phyloP scores from a whole-genome alignment of 1,139 yeast species.

The Citeromyces hawaiiensis region DNA sequence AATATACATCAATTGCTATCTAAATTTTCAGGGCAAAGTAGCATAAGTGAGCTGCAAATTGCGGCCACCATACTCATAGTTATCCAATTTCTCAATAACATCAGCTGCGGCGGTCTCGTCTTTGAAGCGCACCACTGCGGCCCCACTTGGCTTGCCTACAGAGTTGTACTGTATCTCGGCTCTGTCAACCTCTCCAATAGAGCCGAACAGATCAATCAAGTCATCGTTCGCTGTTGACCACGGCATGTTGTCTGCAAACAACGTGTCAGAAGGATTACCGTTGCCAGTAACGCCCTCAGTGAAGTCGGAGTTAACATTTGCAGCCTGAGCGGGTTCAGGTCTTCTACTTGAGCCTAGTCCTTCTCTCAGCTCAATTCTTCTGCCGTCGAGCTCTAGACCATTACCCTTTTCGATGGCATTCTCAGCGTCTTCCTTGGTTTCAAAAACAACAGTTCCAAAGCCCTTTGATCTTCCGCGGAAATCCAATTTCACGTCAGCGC shows the following conservation, averaged over 20 bases:
- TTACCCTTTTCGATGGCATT: conserved; percentile 50
- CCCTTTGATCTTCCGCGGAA: conserved; percentile 75
- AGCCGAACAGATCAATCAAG: conserved; percentile 73
- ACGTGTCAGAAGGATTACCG: conserved; percentile 53
- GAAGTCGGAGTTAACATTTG: conserved; percentile 34
- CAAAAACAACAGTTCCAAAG: conserved; percentile 64
- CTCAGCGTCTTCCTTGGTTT: conserved; percentile 43
- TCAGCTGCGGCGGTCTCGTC: conserved; percentile 55
- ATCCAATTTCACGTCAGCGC: conserved; percentile 69
- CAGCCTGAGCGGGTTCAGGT: conserved; percentile 6
- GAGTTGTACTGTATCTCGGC: conserved; percentile 68
- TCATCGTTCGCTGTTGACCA: conserved; percentile 82
- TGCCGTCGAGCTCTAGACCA: conserved; percentile 59
- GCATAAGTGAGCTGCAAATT: conserved; percentile 57
- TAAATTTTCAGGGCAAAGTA: conserved; percentile 7
- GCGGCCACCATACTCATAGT: conserved; percentile 79
- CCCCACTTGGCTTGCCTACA: conserved; percentile 65
- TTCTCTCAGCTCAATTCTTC: conserved; percentile 56
- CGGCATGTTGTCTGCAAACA: conserved; percentile 72
- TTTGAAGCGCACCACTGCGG: conserved; percentile 74
- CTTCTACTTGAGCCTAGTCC: conserved; percentile 23
- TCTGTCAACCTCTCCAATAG: conserved; percentile 61
- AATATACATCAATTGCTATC: not conserved
- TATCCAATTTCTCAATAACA: conserved; percentile 63
- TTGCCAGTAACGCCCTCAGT: conserved; percentile 49